Conservation (phyloP, 1,284 basidiomycete genomes). For the Rhizoctonia solani region DNA sequence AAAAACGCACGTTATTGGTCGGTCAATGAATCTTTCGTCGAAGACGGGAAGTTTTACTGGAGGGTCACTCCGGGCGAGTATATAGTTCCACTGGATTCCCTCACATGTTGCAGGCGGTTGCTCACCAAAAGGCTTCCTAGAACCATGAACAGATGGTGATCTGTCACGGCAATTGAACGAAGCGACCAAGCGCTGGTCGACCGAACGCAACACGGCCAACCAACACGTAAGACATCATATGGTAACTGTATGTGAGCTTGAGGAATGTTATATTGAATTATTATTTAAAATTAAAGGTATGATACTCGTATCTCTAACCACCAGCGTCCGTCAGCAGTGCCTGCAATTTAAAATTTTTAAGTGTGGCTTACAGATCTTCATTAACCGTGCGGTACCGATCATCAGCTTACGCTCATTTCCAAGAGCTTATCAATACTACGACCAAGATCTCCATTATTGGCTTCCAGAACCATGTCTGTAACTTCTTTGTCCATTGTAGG, state of each 20-base stretch:
- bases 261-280: background rate
- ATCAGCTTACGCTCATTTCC: slow-evolving; percentile 59
- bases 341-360: too few relatives aligned
- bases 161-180: background rate
- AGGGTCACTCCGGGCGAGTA: background rate
- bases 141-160: background rate
- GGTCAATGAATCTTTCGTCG: background rate
- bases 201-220: background rate
- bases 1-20: background rate
- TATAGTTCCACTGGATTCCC: background rate
- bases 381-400: background rate
- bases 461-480: slow-evolving; percentile 83
- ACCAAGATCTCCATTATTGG: slow-evolving; percentile 85
- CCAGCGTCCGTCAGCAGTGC: too few relatives aligned
- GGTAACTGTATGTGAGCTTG: background rate
- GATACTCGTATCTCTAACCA: background rate
- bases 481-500: slow-evolving; percentile 79
- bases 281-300: slow-evolving; percentile 15
- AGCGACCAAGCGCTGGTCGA: too few relatives aligned
- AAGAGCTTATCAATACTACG: slow-evolving; percentile 83
- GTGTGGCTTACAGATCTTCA: too few relatives aligned
- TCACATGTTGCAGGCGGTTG: background rate
- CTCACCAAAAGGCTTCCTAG: background rate
- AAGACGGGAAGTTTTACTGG: background rate
- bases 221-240: background rate